Base-by-base conservation (phyloP, 2,329 filamentous ascomycete genomes). In the Pseudogymnoascus verrucosus region DNA sequence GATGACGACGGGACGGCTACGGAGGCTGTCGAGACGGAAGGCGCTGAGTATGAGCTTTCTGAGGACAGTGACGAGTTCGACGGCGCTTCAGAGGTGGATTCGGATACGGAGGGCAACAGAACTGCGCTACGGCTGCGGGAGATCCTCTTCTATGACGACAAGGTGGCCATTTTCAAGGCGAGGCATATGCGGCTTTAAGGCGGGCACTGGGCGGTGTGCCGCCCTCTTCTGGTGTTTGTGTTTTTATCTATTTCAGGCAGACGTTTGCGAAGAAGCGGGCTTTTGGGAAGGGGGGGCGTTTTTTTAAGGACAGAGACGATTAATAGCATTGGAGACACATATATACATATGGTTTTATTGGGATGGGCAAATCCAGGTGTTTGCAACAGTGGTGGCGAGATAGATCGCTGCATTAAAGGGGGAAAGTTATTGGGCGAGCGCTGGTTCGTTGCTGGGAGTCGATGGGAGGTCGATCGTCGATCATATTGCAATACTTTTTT, bases 121-220 rank as follows among this genome's bases (percentile, higher is more conserved):
- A 71, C 75, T 31, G 77, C 81, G 69, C 80, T 93, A 65, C 81
- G 85, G 63, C 77, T 93, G 68, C 80, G 89, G 66, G 89, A 93
- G 78, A 93, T 95, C 67, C 75, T 93, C 66, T 93, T 91, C 74
- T 93, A 91, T 70, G 90, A 93, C 73, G 90, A 93, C 73, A 90
- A 91, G 75, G 85, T 91, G 62, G 86, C 88, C 28, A 87, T 93
- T 64, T 93, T 93, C 77, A 89, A 88, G 74, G 88, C 89, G 34
- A 82, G 90, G 65, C 87, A 90, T 75, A 86, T 83, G 16, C 74
- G 72, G 69, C 70, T 81, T 63, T 81, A 71, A 71, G 62, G 51
- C 60, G 51, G 63, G 31, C 36, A n/a, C 12, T 34, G 31, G 7
- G 31, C 31, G 5, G 19, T 42, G 40, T 21, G 2, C 10, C 10